Evolutionary conservation across 73 alveolate species (phyloP).

Genomic region (Uronychia binucleata): DNA sequence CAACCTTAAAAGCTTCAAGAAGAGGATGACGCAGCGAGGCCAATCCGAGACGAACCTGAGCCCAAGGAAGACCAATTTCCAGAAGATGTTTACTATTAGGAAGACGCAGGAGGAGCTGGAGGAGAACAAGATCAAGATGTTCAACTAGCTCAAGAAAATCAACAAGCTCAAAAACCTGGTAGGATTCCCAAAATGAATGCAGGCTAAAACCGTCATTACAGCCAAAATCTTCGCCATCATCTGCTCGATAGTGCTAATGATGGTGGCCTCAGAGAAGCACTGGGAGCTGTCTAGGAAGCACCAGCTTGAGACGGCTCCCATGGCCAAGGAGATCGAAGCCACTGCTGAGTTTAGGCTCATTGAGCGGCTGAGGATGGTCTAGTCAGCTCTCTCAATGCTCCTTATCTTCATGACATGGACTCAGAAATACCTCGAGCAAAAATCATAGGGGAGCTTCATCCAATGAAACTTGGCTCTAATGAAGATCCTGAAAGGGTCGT

Average conservation of each 20-base stretch:
- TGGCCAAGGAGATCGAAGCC: background rate
- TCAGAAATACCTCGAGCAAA: background rate
- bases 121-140: background rate
- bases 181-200: background rate
- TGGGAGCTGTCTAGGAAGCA: background rate
- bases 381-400: background rate
- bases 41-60: too few relatives aligned
- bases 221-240: background rate
- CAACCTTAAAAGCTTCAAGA: too few relatives aligned
- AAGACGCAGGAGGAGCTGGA: background rate
- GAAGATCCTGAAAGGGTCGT: background rate
- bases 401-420: background rate
- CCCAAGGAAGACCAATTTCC: too few relatives aligned
- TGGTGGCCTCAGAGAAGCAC: background rate
- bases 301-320: background rate
- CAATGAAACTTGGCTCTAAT: background rate
- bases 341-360: background rate
- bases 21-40: too few relatives aligned
- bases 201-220: background rate
- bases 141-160: background rate
- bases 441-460: background rate
- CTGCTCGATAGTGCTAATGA: background rate
- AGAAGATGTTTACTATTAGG: too few relatives aligned
- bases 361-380: background rate
- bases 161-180: background rate